Evolutionary conservation across 2,329 filamentous ascomycete genomes (phyloP).

Genomic region (Monosporascus sp.): DNA sequence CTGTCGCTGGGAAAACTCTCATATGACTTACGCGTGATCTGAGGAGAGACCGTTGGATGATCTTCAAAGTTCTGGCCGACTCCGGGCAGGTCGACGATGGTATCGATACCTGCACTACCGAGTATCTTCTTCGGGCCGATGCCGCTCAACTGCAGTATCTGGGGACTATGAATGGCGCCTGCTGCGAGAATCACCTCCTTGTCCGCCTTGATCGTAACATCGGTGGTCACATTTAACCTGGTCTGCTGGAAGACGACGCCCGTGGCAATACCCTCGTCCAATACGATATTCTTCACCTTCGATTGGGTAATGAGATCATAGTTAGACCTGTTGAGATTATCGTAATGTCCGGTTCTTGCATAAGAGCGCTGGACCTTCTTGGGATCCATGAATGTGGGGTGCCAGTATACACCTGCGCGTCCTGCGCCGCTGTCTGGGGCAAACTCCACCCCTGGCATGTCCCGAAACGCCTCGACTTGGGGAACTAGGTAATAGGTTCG

Average conservation of each 20-base stretch:
- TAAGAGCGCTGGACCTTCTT: constrained; percentile 31
- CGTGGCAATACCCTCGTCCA: constrained; percentile 22
- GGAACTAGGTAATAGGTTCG: constrained; percentile 6
- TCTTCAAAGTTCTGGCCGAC: constrained; percentile 47
- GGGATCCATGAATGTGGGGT: constrained; percentile 36
- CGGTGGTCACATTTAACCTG: constrained; percentile 9
- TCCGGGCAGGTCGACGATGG: constrained; percentile 36
- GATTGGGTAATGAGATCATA: constrained; percentile 26
- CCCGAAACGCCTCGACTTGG: constrained; percentile 31
- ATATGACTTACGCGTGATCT: constrained; percentile 18
- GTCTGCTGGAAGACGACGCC: constrained; percentile 25
- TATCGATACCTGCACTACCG: constrained; percentile 34
- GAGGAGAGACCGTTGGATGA: constrained; percentile 30
- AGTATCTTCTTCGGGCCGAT: constrained; percentile 37
- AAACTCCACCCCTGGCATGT: constrained; percentile 34
- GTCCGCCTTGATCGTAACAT: constrained; percentile 21
- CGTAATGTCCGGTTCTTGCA: constrained; percentile 32
- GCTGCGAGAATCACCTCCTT: constrained; percentile 40
- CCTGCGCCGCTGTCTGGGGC: constrained; percentile 34
- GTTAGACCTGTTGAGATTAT: constrained; percentile 23
- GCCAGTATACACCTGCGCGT: constrained; percentile 36
- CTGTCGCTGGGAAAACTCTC: not conserved
- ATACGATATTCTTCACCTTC: constrained; percentile 23
- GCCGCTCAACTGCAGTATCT: constrained; percentile 31
- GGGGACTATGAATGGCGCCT: constrained; percentile 35